Evolutionary conservation across 2,329 filamentous ascomycete species (phyloP), one percentile per base, ranked within the genome.

Genomic region (Aspergillus spinulosporus): DNA sequence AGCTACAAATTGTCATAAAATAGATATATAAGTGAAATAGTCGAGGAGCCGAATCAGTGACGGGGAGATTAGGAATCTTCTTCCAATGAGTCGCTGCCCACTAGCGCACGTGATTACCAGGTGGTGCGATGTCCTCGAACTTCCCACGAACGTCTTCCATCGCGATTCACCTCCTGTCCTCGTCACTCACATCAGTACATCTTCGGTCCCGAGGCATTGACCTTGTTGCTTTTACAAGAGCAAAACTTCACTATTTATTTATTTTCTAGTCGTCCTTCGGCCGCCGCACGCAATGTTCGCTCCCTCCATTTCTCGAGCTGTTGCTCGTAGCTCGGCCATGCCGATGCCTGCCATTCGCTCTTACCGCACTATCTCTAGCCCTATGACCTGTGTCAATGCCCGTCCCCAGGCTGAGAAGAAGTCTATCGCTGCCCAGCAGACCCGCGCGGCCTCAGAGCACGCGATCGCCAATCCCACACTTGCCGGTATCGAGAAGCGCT

Each of bases 401-500:
- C 66, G 65, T 63, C 60, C 71, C 63, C 63, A 70, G 60, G 49
- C 62, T 58, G 65, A 66, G 53, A 66, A 67, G 62, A 65, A 63
- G 57, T 70, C 73, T 57, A 69, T 72, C 58, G 73, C 71, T 61
- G 72, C 74, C 69, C 78, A 83, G 73, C 79, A 81, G 72, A 76
- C 75, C 61, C 81, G 83, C 63, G 68, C 72, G 72, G 80, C 84
- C 70, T 85, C 88, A 68, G 89, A 89, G 68, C 92, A 96, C 77
- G 92, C 93, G 75, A 95, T 99, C 80, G 95, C 92, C 73, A 97
- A 97, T 83, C 94, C 95, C 68, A 97, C 91, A 58, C 86, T 99
- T 72, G 90, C 91, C 78, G 92, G 96, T 81, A 97, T 99, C 74
- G 94, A 99, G 87, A 97, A 96, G 88, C 85, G 94, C 82, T 99